These are phyloP conservation scores for Vaccinium darrowii DNA, from an alignment of 148 eudicot species.

Conservation along the genomic window DNA sequence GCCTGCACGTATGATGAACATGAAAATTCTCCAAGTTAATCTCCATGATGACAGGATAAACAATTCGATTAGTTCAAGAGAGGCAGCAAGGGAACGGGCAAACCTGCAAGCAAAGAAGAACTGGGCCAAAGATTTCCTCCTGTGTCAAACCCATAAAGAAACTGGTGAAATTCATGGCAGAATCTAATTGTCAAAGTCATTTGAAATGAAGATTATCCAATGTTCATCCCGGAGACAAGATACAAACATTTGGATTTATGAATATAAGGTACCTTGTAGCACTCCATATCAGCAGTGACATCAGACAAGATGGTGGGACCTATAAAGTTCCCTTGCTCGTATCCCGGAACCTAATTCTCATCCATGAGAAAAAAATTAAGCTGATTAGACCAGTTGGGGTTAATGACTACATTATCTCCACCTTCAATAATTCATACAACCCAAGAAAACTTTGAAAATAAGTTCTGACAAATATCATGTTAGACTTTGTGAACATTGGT, in stretches of 20 bases:
- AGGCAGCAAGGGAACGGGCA: not conserved
- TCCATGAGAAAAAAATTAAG: conserved; percentile 5
- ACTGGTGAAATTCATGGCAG: not conserved
- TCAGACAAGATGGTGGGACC: conserved; percentile 90
- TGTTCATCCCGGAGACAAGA: not conserved
- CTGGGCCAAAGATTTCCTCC: conserved; percentile 99
- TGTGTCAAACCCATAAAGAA: conserved; percentile 28
- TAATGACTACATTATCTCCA: not conserved
- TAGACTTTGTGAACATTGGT: not conserved
- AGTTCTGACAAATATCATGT: not conserved
- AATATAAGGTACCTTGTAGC: conserved; percentile 67
- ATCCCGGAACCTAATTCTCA: conserved; percentile 75
- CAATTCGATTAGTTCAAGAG: not conserved
- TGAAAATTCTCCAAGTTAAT: not conserved
- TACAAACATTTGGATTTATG: not conserved
- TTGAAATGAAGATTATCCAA: not conserved
- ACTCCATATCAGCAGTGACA: conserved; percentile 91
- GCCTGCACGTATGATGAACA: conserved; percentile 49
- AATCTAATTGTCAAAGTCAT: not conserved
- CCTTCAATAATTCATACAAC: not conserved
- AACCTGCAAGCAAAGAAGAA: conserved; percentile 96
- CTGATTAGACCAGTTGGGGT: not conserved
- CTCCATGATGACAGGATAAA: not conserved
- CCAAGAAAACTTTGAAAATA: not conserved
- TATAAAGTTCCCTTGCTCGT: conserved; percentile 86